Percentiles rank a stretch among this genome's conserved stretches.
phyloP scores from a whole-genome alignment of 2,329 filamentous ascomycete genomes.

The Hypoxylon rubiginosum region DNA sequence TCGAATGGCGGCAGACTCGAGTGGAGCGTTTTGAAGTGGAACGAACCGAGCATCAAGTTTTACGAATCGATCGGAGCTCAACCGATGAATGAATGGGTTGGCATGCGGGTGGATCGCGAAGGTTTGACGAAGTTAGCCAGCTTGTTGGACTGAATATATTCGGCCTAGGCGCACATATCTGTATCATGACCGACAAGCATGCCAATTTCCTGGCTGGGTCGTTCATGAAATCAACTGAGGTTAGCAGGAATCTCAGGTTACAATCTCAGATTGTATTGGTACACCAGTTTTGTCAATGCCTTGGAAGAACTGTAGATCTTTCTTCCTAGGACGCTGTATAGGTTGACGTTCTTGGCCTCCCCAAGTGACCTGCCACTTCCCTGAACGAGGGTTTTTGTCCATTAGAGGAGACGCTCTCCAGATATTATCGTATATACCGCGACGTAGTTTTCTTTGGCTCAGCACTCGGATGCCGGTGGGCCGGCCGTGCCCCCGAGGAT shows the following conservation, averaged over 20 bases:
- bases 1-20: constrained; percentile 83
- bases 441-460: constrained; percentile 59
- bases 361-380: constrained; percentile 60
- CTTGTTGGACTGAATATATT: constrained; percentile 52
- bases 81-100: constrained; percentile 78
- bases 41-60: constrained; percentile 89
- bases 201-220: neutral
- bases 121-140: constrained; percentile 71
- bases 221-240: neutral
- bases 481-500: constrained; percentile 52
- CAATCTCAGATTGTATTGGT: constrained; percentile 6
- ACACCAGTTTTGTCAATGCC: constrained; percentile 55
- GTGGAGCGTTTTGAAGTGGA: constrained; percentile 95
- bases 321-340: constrained; percentile 50
- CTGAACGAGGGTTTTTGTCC: constrained; percentile 47
- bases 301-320: constrained; percentile 63
- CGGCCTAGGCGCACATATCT: neutral
- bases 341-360: constrained; percentile 52
- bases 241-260: neutral
- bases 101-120: constrained; percentile 79
- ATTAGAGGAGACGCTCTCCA: constrained; percentile 54
- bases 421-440: constrained; percentile 58
- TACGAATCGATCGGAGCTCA: constrained; percentile 80
- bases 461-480: constrained; percentile 53
- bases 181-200: neutral